Percentiles rank a stretch among this genome's conserved stretches.
phyloP scores from a whole-genome alignment of 2,329 filamentous ascomycete genomes.

The Xylariomycetidae sp. region DNA sequence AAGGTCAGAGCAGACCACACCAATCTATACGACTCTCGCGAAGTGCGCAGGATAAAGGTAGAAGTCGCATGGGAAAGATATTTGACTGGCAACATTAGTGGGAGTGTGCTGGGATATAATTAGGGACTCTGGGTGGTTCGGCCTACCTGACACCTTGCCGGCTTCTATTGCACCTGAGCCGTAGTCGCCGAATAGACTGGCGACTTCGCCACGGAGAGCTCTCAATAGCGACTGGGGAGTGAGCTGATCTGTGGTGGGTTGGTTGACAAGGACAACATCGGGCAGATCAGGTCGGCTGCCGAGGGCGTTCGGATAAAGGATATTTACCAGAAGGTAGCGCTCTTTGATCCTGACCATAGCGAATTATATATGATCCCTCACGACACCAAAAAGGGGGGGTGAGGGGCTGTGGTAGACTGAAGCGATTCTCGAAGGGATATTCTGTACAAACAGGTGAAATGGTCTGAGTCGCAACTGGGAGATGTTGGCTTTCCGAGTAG shows the following conservation, averaged over 20 bases:
- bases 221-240: conserved; percentile 61
- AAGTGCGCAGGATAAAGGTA: conserved; percentile 84
- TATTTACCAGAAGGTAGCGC: conserved; percentile 90
- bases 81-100: conserved; percentile 58
- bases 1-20: conserved; percentile 88
- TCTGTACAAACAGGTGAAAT: no score
- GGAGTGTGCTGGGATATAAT: conserved; percentile 14
- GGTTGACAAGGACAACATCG: conserved; percentile 68
- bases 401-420: no score
- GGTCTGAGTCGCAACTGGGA: no score
- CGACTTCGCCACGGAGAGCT: conserved; percentile 66
- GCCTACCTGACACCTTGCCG: conserved; percentile 59
- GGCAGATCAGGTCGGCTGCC: conserved; percentile 37
- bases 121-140: not conserved
- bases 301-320: conserved; percentile 71
- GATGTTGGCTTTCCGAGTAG: no score
- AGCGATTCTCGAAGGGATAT: no score
- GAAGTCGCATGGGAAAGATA: conserved; percentile 91
- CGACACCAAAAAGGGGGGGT: no score
- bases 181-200: conserved; percentile 80
- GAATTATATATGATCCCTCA: no score
- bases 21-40: conserved; percentile 76
- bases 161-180: conserved; percentile 71
- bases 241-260: conserved; percentile 70
- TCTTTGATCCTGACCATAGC: conserved; percentile 94